Base-by-base conservation (phyloP, 352 stramenopile species). In the Ochromonadaceae sp. region DNA sequence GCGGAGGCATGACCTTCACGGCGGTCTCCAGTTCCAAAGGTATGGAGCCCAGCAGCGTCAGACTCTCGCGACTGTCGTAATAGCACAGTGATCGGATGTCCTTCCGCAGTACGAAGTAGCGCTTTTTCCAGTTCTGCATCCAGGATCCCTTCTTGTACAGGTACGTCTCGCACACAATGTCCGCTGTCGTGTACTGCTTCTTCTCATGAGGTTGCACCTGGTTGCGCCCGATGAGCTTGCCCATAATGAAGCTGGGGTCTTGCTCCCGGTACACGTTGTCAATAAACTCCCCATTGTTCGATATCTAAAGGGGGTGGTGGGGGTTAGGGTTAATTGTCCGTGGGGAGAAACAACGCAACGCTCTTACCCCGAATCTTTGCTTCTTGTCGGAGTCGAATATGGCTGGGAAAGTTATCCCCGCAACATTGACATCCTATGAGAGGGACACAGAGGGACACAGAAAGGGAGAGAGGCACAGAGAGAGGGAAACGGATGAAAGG, bases 41-140 rank as follows among this genome's bases (percentile, higher is more conserved):
- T 35, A 60, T 60, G 4, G 52, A 60, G 42, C 53, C 53, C 17
- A 66, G 14, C 2, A 66, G 22, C 30, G 46, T 66, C 15, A 66
- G 31, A 32, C 57, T 30, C 42, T 63, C 46, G 28, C 31, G 4
- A 28, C 36, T 55, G 38, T n/a, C 4, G 31, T 66, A 66, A 34
- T 66, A 66, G 28, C 46, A 61, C 44, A 66, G 42, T 14, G 42
- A 41, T 30, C 46, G 46, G 47, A 66, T 63, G 42, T 66, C 59
- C 25, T 46, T 65, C n/a, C 59, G 15, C 12, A 66, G 22, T 36
- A 66, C 38, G 47, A 66, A 66, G 32, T 65, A 66, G 17, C 55
- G 34, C 35, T 41, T 47, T 49, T 63, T 63, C 35, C 55, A 50
- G 38, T 63, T 63, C 31, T 31, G 36, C 38, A 63, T 44, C 52